These are phyloP conservation scores for Xylaria bambusicola DNA, from an alignment of 495 filamentous ascomycete genomes.

Conservation along the genomic window DNA sequence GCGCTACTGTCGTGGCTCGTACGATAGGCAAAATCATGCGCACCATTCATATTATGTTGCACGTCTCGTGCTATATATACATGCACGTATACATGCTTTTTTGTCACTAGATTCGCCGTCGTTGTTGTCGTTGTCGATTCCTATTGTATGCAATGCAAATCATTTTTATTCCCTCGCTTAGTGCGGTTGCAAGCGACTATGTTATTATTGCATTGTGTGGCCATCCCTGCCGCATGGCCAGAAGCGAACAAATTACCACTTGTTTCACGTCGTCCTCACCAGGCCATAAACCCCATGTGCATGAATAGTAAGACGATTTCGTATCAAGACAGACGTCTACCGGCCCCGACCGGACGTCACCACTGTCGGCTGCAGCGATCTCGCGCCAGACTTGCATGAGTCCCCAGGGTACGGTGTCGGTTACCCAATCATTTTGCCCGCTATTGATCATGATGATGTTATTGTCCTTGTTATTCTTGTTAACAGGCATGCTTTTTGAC, in stretches of 20 bases:
- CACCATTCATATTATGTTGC: slow-evolving; percentile 2
- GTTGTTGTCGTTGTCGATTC: no score
- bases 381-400: slow-evolving; percentile 9
- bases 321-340: neutral
- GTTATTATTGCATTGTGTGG: neutral
- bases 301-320: neutral
- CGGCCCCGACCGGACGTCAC: slow-evolving; percentile 6
- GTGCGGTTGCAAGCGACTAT: neutral
- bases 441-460: neutral
- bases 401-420: neutral
- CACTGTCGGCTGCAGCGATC: neutral
- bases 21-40: slow-evolving; percentile 1
- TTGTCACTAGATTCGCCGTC: neutral
- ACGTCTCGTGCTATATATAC: slow-evolving; percentile 11
- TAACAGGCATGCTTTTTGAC: neutral
- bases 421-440: neutral
- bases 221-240: neutral
- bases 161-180: slow-evolving; percentile 9
- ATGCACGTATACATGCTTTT: neutral
- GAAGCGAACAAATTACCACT: neutral
- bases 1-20: slow-evolving; percentile 9
- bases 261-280: neutral
- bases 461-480: neutral
- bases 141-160: slow-evolving; percentile 7
- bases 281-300: neutral